Conservation (phyloP, 2,329 filamentous ascomycete species). For the Ustulina deusta region DNA sequence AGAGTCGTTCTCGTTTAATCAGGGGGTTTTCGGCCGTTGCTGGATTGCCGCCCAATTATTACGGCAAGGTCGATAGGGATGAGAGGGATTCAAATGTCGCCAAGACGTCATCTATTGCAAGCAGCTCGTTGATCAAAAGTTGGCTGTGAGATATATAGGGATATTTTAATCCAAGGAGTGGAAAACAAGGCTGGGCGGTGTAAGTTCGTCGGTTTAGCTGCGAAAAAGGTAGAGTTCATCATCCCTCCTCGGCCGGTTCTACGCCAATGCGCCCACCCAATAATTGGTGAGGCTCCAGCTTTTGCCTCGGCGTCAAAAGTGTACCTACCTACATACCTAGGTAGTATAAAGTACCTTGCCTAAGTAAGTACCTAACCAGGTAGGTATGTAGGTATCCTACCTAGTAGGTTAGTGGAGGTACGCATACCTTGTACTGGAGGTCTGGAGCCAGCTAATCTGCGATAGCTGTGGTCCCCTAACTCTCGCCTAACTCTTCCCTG, state of each 20-base stretch:
- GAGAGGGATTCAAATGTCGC: slow-evolving; percentile 8
- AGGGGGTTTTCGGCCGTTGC: slow-evolving; percentile 18
- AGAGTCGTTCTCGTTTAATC: slow-evolving; percentile 2
- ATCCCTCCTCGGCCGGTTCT: slow-evolving; percentile 18
- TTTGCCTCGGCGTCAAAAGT: slow-evolving; percentile 31
- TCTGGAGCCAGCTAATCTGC: not conserved
- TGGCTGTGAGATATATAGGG: not conserved
- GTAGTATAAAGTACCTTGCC: no score
- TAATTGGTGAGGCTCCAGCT: slow-evolving; percentile 21
- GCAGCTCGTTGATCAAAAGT: not conserved
- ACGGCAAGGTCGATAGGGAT: slow-evolving; percentile 4
- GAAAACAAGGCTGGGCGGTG: not conserved
- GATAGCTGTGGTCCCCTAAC: slow-evolving; percentile 9
- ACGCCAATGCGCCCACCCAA: slow-evolving; percentile 6
- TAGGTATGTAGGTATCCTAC: no score
- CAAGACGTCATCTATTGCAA: slow-evolving; percentile 16
- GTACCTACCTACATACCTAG: no score
- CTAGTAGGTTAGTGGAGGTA: not conserved
- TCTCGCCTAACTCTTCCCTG: no score
- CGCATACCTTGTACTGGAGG: not conserved
- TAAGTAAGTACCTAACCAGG: no score
- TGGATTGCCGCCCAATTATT: slow-evolving; percentile 22
- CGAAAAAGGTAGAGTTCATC: not conserved
- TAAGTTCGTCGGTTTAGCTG: slow-evolving; percentile 8
- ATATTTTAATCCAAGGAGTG: not conserved